Base-by-base conservation (phyloP, 164 flowering plant genomes). In the Nymphaea colorata region DNA sequence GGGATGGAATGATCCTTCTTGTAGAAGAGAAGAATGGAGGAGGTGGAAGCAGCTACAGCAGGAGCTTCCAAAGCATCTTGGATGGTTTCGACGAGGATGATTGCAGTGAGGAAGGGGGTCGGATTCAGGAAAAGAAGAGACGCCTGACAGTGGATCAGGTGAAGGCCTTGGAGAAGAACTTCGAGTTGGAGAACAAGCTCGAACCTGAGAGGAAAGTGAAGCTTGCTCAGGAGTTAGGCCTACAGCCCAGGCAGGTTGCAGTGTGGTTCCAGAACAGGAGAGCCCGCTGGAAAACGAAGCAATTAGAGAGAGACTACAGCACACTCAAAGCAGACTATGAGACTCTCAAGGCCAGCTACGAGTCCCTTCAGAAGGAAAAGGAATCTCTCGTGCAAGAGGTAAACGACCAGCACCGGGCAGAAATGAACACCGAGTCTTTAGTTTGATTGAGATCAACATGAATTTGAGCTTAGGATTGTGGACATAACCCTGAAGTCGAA, bases 241-340 rank as follows among this genome's bases (percentile, higher is more conserved):
- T 81, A 44, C 84, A 79, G 51, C 84, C 84, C 2, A 69, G 84
- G 60, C 84, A 81, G 69, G 82, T 81, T 10, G 82, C 80, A 11
- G 75, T 81, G n/a, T 81, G 84, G 82, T 81, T 79, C 68, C 80
- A 82, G 59, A 82, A 82, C 59, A 69, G 85, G 2, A 66, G 85
- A 45, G 80, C 85, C 2, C 64, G 85, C 16, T 82, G 85, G 85
- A 82, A 80, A 66, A 82, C 83, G 3, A 82, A 82, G 79, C 83
- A 80, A 64, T 69, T 82, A 55, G 85, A 82, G 73, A 76, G 72
- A 64, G 85, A 80, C 63, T 82, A 74, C 42, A 65, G 71, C 57
- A 60, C 72, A 25, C 75, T 82, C 16, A 82, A 80, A 66, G 71
- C 83, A 17, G 71, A 73, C 68, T 76, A 72, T 36, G 85, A 82